Conservation (phyloP, 371 early-diverging fungal genomes). For the Conidiobolus incongruus region DNA sequence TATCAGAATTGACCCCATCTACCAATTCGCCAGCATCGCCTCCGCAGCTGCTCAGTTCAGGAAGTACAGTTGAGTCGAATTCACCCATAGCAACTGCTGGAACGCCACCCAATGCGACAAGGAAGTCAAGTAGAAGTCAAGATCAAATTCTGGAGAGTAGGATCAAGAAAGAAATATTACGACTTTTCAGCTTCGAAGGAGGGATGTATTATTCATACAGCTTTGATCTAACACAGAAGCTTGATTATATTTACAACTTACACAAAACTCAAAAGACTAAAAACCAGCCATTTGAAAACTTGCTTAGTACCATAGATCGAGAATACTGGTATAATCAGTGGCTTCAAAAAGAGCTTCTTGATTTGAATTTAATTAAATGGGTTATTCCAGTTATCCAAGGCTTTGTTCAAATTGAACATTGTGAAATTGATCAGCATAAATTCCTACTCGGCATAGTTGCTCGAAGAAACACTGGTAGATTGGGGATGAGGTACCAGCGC, state of each 20-base stretch:
- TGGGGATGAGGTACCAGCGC: slow-evolving; percentile 76
- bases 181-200: not conserved
- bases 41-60: no score
- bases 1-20: no score
- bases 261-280: not conserved
- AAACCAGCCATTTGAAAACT: not conserved
- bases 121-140: no score
- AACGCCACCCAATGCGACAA: no score
- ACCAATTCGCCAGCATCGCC: no score
- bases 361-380: slow-evolving; percentile 25
- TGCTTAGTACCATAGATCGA: slow-evolving; percentile 12
- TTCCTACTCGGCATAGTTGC: slow-evolving; percentile 59
- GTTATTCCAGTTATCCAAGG: slow-evolving; percentile 46
- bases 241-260: no score
- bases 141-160: slow-evolving; percentile 3
- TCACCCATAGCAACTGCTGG: no score
- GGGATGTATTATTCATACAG: not conserved
- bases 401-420: slow-evolving; percentile 28
- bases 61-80: no score
- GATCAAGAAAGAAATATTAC: not conserved
- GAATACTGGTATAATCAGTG: slow-evolving; percentile 38
- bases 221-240: slow-evolving; percentile 4
- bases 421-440: slow-evolving; percentile 27
- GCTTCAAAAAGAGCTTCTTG: slow-evolving; percentile 8
- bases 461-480: slow-evolving; percentile 50